Evolutionary conservation across 1,139 yeast genomes (phyloP).

Genomic region (Pichia sp.): DNA sequence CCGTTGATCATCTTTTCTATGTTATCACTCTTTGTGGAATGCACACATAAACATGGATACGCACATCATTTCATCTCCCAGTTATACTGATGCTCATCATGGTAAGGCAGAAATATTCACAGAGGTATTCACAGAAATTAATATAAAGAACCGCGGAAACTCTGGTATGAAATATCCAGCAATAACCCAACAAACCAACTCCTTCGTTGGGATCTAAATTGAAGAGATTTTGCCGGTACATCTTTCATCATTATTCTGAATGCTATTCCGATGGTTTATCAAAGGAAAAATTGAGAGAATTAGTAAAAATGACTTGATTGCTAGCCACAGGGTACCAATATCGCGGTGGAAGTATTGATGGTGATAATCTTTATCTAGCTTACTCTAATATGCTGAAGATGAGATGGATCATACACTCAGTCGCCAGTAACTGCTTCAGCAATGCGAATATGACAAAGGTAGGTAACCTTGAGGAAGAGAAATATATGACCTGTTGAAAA

Average conservation of each 20-base stretch:
- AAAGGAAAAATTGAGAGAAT: neutral
- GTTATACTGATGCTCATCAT: neutral
- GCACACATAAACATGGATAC: neutral
- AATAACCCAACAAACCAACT: conserved; percentile 10
- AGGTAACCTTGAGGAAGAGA: conserved; percentile 7
- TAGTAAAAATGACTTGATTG: conserved; percentile 2
- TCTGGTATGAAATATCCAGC: conserved; percentile 9
- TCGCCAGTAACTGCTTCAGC: neutral
- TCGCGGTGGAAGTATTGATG: conserved; percentile 7
- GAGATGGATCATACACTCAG: conserved; percentile 7
- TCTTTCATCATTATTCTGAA: conserved; percentile 3
- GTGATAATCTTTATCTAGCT: conserved; percentile 7
- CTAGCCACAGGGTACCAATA: conserved; percentile 7
- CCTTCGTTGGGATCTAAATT: conserved; percentile 7
- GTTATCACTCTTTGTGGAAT: neutral
- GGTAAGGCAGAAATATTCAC: too few species aligned
- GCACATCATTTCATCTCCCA: neutral
- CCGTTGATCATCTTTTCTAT: neutral
- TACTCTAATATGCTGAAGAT: conserved; percentile 7
- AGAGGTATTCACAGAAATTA: conserved; percentile 1
- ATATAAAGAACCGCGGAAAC: conserved; percentile 7
- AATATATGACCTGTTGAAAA: conserved; percentile 4
- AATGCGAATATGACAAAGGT: conserved; percentile 6
- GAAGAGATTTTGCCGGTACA: conserved; percentile 10
- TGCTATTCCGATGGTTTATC: conserved; percentile 5